Conservation (phyloP, 2,329 filamentous ascomycete genomes). For the Aotearoamyces nothofagi region DNA sequence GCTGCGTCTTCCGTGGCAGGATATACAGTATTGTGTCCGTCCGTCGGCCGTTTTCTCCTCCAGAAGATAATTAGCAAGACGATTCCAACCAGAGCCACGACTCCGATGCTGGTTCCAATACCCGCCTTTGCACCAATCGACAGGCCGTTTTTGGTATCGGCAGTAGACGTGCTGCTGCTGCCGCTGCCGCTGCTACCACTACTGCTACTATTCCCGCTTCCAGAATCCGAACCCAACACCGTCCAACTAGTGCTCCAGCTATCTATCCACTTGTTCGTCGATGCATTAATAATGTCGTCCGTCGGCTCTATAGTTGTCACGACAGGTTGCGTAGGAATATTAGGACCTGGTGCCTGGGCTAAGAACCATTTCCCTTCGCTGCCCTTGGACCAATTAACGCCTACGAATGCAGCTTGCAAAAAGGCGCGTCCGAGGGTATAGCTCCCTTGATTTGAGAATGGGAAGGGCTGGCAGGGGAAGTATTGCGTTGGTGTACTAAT, state of each 20-base stretch:
- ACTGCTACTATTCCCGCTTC: not conserved
- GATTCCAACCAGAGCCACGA: no score
- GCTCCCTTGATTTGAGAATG: conserved; percentile 1
- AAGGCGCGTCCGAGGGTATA: conserved; percentile 21
- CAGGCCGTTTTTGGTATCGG: conserved; percentile 1
- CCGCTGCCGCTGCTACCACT: not conserved
- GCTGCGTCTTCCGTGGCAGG: no score
- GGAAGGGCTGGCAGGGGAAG: conserved; percentile 5
- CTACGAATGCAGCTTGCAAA: conserved; percentile 22
- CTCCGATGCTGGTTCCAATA: conserved; percentile 3
- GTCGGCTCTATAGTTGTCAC: conserved; percentile 2
- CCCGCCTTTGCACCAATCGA: conserved; percentile 4
- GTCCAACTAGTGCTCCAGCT: conserved; percentile 7
- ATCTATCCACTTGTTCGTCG: conserved; percentile 6
- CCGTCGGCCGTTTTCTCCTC: no score
- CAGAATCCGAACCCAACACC: no score
- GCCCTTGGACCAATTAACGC: conserved; percentile 14
- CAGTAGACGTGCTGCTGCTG: not conserved
- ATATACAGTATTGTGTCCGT: no score
- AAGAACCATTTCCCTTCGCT: conserved; percentile 12
- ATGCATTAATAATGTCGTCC: conserved; percentile 6
- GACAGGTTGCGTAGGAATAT: conserved; percentile 4
- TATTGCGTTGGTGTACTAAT: conserved; percentile 6
- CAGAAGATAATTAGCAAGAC: no score
- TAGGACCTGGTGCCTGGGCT: conserved; percentile 16